Base-by-base conservation (phyloP, 306 rosid species). In the Pueraria montana region DNA sequence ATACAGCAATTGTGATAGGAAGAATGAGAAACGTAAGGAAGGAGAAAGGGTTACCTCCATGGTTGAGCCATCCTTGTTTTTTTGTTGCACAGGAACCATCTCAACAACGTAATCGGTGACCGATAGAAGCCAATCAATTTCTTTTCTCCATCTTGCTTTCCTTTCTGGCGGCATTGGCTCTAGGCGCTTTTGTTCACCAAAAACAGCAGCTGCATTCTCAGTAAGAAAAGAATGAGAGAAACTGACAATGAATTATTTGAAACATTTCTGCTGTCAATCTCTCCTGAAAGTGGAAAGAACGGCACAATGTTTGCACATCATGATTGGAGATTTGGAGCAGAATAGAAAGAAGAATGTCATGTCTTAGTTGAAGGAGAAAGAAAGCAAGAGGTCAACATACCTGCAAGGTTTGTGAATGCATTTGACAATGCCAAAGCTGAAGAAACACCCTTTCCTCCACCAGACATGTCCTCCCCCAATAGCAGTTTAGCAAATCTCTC, bases 391-490 rank as follows among this genome's bases (percentile, higher is more conserved):
- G 14, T 17, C 9, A 38, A 59, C 84, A n/a, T 81, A 94, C 99
- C 99, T 13, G 99, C 98, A 82, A 92, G 98, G 79, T 96, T 96
- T 55, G 99, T 96, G 46, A 96, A 87, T 77, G 99, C 98, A 84
- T 96, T 96, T n/a, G 99, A 96, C 90, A 96, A 85, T 49, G 99
- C 99, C 78, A 96, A 84, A 76, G 99, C 97, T 18, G 99, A 94
- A 0, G 99, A 91, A 87, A 96, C 99, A 53, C 99, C 98, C 78
- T 92, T 92, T 55, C 99, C 99, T 83, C 99, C 99, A 43, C 99
- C 99, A 2, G 99, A 96, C 99, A 96, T 96, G 72, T 96, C 99
- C 76, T 96, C 99, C 13, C 99, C 99, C 84, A 96, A 84, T 56
- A 96, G 91, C 72, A 96, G 82, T 77, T 96, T 96, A 66, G 99